These are phyloP conservation scores for Coemansia sp. DNA, from an alignment of 192 early-diverging fungal species.

Conservation along the genomic window DNA sequence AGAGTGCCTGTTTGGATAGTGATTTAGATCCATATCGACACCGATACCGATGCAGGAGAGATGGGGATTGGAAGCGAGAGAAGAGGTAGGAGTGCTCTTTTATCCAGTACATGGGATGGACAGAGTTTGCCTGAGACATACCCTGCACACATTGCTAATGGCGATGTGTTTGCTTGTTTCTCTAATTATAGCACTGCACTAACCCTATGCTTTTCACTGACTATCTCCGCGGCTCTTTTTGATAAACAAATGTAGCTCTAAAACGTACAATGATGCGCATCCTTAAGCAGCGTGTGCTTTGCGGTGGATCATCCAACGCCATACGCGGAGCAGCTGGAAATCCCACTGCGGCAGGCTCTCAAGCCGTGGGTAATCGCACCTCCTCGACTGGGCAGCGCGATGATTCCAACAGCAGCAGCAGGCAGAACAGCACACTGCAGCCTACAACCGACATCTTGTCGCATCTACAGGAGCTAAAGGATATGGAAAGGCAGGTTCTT, in stretches of 20 bases:
- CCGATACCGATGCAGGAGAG: not conserved
- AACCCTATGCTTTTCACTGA: no score
- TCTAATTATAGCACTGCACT: no score
- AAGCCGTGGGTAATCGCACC: conserved; percentile 8
- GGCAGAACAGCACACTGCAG: conserved; percentile 27
- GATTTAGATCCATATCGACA: not conserved
- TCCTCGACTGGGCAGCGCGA: conserved; percentile 2
- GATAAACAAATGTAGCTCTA: conserved; percentile 26
- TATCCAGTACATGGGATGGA: not conserved
- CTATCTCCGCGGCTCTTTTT: no score
- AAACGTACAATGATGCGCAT: conserved; percentile 37
- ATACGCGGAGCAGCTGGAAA: not conserved
- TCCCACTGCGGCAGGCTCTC: not conserved
- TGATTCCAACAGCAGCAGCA: conserved; percentile 7
- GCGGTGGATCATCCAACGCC: not conserved
- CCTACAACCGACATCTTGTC: conserved; percentile 43
- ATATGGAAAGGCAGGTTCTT: conserved; percentile 45
- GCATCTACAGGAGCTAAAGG: conserved; percentile 52
- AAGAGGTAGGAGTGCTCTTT: not conserved
- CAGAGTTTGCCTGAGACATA: no score
- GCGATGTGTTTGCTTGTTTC: no score
- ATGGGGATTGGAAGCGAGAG: not conserved
- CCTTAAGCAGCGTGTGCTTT: conserved; percentile 21
- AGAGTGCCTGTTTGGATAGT: not conserved
- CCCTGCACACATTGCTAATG: no score